Evolutionary conservation across 2,329 filamentous ascomycete genomes (phyloP), one percentile per base, ranked within the genome.

Genomic region (Aspergillus alliaceus): DNA sequence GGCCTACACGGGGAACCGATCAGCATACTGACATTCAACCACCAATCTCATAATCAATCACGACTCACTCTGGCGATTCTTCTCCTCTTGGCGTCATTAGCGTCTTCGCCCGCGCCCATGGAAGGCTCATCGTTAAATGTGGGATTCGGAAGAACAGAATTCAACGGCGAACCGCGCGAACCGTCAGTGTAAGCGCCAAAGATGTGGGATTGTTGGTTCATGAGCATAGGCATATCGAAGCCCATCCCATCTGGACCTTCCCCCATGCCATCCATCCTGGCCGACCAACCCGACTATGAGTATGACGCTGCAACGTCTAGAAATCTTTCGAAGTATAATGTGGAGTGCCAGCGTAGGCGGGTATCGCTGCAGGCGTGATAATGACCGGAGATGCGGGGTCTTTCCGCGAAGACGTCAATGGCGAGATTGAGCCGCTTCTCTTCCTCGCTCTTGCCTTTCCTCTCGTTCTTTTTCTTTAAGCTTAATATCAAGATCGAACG

Each of bases 81-180:
- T 75, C 93, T 84, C 72, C 92, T 84, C 81, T 96, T 98, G 20
- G 92, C 86, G 69, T 97, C 93, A 66, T 88, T 90, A 54, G 83
- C 83, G 66, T 82, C 80, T 52, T 84, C 80, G 51, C 78, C 77
- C 55, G 72, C 64, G 40, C 71, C 72, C 56, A 73, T 67, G 60
- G 74, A 66, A 51, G 80, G 72, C 54, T 83, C 80, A 59, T 79
- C 77, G 20, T 72, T 67, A 56, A 75, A 79, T 40, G 72, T 68
- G 22, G 65, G 67, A 49, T 65, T 74, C 51, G 64, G 66, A 51
- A 75, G 81, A 54, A 84, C 76, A 53, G 85, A 79, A 54, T 78
- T 75, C 58, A 87, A 79, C 9, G 86, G 78, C 55, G 89, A 76
- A 48, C 83, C 83, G 68, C 90, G 78, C 55, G 89, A 76, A 48